A percentile compares a stretch with the other conserved stretches of the same genome.
These are phyloP conservation scores for Tinospora cordifolia DNA, from an alignment of 164 flowering plant species.

Conservation along the genomic window DNA sequence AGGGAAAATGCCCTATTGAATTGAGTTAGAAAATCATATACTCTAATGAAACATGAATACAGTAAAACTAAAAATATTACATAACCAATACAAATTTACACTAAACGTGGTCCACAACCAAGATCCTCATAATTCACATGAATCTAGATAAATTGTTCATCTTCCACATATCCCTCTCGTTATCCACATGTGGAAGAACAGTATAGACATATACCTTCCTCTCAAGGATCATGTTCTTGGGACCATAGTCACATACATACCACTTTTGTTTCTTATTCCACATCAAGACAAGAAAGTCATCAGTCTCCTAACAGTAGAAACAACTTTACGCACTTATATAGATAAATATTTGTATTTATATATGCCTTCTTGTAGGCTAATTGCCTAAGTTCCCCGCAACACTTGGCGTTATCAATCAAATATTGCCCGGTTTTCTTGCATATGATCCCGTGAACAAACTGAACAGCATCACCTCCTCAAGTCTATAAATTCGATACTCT, in stretches of 20 bases:
- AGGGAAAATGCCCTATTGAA: no score
- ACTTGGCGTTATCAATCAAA: conserved; percentile 1
- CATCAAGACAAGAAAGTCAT: conserved; percentile 1
- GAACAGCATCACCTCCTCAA: conserved; percentile 16
- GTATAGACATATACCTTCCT: not conserved
- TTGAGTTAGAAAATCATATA: no score
- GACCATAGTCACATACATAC: not conserved
- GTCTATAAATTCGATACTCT: conserved; percentile 18
- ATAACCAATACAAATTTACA: no score
- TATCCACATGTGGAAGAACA: not conserved
- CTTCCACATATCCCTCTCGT: no score
- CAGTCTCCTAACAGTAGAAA: not conserved
- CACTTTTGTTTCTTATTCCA: not conserved
- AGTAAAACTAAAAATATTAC: no score
- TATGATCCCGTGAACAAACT: conserved; percentile 55
- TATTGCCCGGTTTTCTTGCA: conserved; percentile 22
- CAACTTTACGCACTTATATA: no score
- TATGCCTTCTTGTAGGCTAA: not conserved
- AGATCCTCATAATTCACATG: no score
- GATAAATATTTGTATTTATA: not conserved
- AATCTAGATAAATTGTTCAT: no score
- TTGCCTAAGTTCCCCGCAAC: not conserved
- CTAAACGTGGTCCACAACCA: no score
- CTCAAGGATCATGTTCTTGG: not conserved
- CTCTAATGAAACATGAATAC: no score